Percentiles rank a stretch among this genome's conserved stretches.
Evolutionary conservation across 2,329 filamentous ascomycete species (phyloP).

Genomic region (Rutstroemia sydowiana): DNA sequence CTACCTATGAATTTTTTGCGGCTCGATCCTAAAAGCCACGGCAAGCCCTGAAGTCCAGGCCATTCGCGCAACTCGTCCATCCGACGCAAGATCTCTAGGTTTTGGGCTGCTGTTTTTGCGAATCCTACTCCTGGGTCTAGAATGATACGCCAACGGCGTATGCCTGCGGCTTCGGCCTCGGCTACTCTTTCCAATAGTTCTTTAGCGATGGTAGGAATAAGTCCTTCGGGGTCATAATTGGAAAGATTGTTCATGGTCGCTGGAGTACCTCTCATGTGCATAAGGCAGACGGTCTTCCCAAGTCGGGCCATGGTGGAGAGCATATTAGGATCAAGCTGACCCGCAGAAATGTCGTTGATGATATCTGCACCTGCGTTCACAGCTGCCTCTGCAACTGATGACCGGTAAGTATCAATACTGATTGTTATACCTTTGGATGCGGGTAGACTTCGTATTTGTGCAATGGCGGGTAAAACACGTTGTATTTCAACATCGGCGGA

Average conservation of each 20-base stretch:
- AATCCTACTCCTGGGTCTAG: constrained; percentile 93
- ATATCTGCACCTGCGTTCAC: constrained; percentile 78
- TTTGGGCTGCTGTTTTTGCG: constrained; percentile 75
- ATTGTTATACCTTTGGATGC: constrained; percentile 60
- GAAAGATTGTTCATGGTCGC: constrained; percentile 54
- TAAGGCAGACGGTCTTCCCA: constrained; percentile 68
- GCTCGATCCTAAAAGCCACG: constrained; percentile 85
- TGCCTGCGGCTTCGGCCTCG: constrained; percentile 71
- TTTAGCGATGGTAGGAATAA: constrained; percentile 46
- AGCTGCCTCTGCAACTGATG: constrained; percentile 70
- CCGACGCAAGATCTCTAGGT: constrained; percentile 68
- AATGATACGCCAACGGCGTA: constrained; percentile 88
- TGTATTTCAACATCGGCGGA: constrained; percentile 64
- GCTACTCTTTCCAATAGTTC: constrained; percentile 57
- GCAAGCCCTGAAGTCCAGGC: constrained; percentile 60
- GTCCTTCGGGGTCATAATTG: constrained; percentile 44
- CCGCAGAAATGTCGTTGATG: constrained; percentile 90
- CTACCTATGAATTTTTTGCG: constrained; percentile 83
- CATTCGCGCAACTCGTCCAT: constrained; percentile 57
- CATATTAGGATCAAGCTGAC: constrained; percentile 72
- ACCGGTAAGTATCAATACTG: constrained; percentile 89
- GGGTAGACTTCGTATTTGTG: constrained; percentile 60
- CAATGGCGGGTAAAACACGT: constrained; percentile 74
- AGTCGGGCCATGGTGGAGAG: constrained; percentile 69
- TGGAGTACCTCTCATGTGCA: constrained; percentile 68